Evolutionary conservation across 176 grass and related monocot genomes (phyloP).

Genomic region (Avena eriantha): DNA sequence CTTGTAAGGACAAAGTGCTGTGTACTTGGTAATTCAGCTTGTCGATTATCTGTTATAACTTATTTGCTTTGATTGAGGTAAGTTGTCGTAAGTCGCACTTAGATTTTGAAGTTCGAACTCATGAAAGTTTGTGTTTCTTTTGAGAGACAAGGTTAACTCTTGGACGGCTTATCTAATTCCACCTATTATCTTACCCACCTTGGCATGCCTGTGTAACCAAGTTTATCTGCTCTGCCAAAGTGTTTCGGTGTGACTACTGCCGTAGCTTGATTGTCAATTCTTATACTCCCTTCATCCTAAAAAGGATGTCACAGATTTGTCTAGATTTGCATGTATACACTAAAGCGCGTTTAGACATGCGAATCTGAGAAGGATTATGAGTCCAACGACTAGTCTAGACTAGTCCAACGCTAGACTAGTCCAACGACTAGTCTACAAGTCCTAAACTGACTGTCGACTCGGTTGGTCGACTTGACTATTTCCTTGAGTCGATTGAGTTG

Average conservation of each 20-base stretch:
- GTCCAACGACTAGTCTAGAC: too few species aligned
- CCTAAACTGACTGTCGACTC: too few species aligned
- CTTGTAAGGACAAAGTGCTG: background rate
- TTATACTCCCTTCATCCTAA: too few species aligned
- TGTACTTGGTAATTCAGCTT: too few species aligned
- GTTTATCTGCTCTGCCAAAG: background rate
- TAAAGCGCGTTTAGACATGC: too few species aligned
- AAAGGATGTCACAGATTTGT: too few species aligned
- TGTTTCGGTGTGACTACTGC: background rate
- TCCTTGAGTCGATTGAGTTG: too few species aligned
- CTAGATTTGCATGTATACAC: too few species aligned
- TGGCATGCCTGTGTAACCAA: constrained; percentile 2
- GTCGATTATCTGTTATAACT: background rate
- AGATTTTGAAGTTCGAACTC: background rate
- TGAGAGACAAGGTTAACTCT: background rate
- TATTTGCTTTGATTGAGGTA: background rate
- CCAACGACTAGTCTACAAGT: too few species aligned
- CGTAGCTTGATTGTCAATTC: background rate
- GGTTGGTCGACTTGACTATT: too few species aligned
- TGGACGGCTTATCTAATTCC: background rate
- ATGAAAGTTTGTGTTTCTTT: constrained; percentile 6
- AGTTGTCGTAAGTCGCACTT: background rate
- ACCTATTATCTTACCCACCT: background rate
- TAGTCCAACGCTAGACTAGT: too few species aligned
- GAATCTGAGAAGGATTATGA: too few species aligned